phyloP scores from a whole-genome alignment of 805 yeast species.

The Starmerella sp. region DNA sequence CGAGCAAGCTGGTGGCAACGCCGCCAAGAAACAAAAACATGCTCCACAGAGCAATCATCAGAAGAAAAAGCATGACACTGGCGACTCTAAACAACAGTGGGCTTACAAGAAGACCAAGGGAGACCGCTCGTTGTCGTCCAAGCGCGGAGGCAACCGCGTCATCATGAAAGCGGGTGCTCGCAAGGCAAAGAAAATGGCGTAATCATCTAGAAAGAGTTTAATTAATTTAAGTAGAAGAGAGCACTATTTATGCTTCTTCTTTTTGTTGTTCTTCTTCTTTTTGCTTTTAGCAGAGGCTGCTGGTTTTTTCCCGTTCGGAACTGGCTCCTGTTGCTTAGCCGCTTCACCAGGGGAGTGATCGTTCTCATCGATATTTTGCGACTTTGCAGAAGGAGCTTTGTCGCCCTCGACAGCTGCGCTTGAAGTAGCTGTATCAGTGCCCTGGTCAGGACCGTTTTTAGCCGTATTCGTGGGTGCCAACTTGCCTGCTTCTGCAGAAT shows the following conservation, averaged over 20 bases:
- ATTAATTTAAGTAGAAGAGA: neutral
- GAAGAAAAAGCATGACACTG: slow-evolving; percentile 53
- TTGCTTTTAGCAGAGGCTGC: neutral
- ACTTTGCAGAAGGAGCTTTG: neutral
- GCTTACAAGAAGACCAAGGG: slow-evolving; percentile 68
- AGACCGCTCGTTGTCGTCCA: slow-evolving; percentile 39
- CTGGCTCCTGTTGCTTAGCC: neutral
- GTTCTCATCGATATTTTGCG: neutral
- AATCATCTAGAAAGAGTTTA: neutral
- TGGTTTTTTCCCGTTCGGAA: slow-evolving; percentile 6
- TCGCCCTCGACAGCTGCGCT: neutral
- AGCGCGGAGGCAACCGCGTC: slow-evolving; percentile 22
- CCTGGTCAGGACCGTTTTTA: no score
- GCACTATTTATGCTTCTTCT: slow-evolving; percentile 10
- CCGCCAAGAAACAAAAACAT: slow-evolving; percentile 23
- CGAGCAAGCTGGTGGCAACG: slow-evolving; percentile 36
- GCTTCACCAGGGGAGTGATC: neutral
- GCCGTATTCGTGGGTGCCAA: no score
- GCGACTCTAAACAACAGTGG: slow-evolving; percentile 42
- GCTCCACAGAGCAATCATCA: slow-evolving; percentile 40
- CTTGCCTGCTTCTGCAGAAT: no score
- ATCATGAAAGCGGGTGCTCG: slow-evolving; percentile 20
- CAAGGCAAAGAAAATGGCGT: slow-evolving; percentile 6
- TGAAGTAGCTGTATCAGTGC: no score
- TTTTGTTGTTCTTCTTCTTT: slow-evolving; percentile 15